A percentile compares a stretch with the other conserved stretches of the same genome.
Conservation (phyloP, 768 basidiomycete genomes). For the Trametes cingulata region DNA sequence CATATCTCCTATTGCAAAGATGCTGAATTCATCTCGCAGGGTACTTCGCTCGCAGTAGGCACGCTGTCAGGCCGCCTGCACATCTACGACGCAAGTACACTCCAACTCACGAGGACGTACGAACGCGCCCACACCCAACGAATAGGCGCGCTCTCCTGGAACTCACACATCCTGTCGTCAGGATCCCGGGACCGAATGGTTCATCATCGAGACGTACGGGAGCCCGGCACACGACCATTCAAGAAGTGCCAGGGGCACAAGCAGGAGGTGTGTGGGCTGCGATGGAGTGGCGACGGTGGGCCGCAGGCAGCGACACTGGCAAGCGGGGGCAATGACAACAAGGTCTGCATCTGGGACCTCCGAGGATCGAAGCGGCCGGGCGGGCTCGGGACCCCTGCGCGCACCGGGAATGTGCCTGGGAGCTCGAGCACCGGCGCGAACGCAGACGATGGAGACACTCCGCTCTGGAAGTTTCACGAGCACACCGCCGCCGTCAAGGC, state of each 20-base stretch:
- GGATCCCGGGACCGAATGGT: constrained; percentile 91
- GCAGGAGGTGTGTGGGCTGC: constrained; percentile 95
- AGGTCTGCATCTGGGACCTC: constrained; percentile 96
- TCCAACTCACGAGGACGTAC: constrained; percentile 79
- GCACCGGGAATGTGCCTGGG: constrained; percentile 18
- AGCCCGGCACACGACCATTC: constrained; percentile 61
- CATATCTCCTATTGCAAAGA: neutral
- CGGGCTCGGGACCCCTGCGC: constrained; percentile 23
- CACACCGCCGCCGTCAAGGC: constrained; percentile 98
- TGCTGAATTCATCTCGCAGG: constrained; percentile 39
- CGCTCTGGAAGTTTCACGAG: constrained; percentile 94
- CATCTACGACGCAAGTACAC: constrained; percentile 88
- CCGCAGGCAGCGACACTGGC: constrained; percentile 64
- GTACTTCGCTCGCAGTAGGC: constrained; percentile 89
- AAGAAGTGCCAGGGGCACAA: constrained; percentile 72
- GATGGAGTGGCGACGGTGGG: constrained; percentile 73
- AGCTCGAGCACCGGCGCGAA: constrained; percentile 29
- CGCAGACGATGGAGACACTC: constrained; percentile 43
- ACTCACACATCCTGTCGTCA: constrained; percentile 80
- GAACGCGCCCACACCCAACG: constrained; percentile 82
- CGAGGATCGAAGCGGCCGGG: constrained; percentile 58
- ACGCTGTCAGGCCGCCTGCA: constrained; percentile 87
- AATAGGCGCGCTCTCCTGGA: constrained; percentile 95
- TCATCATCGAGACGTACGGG: constrained; percentile 90
- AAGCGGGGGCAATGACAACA: constrained; percentile 98